Evolutionary conservation across 345 rosid genomes (phyloP), one percentile per base, ranked within the genome.

Genomic region (Populus tremula): DNA sequence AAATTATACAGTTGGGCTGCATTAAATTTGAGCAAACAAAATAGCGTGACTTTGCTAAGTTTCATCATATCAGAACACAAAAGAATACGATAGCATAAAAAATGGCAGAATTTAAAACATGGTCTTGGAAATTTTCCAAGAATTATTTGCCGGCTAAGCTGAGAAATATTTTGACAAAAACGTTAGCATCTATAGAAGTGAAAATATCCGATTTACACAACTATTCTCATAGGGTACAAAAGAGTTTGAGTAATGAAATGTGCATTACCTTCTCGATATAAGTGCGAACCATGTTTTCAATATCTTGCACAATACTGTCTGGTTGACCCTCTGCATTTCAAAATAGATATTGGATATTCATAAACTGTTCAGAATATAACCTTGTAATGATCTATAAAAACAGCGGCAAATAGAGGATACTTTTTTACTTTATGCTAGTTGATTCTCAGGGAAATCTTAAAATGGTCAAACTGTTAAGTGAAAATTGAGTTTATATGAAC

Each of bases 271-370:
- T 96, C 82, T 96, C 98, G 79, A 96, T 96, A 85, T 73, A 96
- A 70, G 97, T 85, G 79, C 98, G 95, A 71, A 96, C 99, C 99
- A 96, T 96, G 83, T 89, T 92, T 87, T 96, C 99, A 75, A 96
- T 96, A 75, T 96, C 99, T 78, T 82, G 92, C 82, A 96, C 99
- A 68, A 94, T 89, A 80, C 87, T 92, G 49, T 96, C 99, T 18
- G 99, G 91, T 79, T 96, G 99, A 71, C 99, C 99, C 87, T 96
- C 99, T 96, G 89, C 80, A 82, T 70, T 78, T 70, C 56, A 82
- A 66, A 81, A 72, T 64, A 81, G 14, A 68, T 29, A 65, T 8
- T 10, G 56, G n/a, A 68, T 38, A 39, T 23, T 61, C 63, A 79
- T 63, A 50, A 53, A 65, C 13, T 66, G 56, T 23, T 20, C 36